phyloP scores from a whole-genome alignment of 306 rosid genomes.

The Vicia faba region DNA sequence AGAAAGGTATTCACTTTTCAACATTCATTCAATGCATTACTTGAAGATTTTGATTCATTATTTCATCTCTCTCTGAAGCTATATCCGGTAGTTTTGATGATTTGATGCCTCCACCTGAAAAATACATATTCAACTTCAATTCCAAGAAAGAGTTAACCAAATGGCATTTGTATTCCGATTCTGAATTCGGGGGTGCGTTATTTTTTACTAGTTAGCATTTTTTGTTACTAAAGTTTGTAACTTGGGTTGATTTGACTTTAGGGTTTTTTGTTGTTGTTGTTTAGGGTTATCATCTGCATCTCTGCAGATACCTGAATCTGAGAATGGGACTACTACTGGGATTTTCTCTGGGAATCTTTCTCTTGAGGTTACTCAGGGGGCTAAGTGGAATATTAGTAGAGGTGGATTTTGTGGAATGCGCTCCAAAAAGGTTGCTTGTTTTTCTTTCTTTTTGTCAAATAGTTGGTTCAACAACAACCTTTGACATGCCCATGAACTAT shows the following conservation, averaged over 20 bases:
- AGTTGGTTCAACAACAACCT: background rate
- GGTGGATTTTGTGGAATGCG: slow-evolving; percentile 97
- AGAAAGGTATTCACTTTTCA: slow-evolving; percentile 53
- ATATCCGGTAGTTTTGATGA: slow-evolving; percentile 77
- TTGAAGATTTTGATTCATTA: background rate
- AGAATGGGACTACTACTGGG: slow-evolving; percentile 58
- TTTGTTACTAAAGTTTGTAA: background rate
- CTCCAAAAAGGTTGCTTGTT: slow-evolving; percentile 67
- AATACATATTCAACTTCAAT: slow-evolving; percentile 73
- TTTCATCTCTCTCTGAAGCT: slow-evolving; percentile 34
- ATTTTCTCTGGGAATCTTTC: slow-evolving; percentile 86
- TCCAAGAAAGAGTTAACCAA: slow-evolving; percentile 74
- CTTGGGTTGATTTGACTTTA: slow-evolving; percentile 14
- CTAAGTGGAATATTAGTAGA: slow-evolving; percentile 70
- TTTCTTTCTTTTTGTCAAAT: background rate
- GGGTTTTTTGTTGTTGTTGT: slow-evolving; percentile 28
- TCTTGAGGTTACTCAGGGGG: slow-evolving; percentile 57
- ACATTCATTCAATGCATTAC: slow-evolving; percentile 4
- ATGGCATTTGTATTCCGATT: slow-evolving; percentile 95
- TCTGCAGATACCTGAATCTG: slow-evolving; percentile 75
- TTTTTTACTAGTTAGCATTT: background rate
- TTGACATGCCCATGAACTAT: no score
- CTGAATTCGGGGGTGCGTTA: slow-evolving; percentile 78
- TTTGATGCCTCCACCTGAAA: slow-evolving; percentile 87
- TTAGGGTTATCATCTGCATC: slow-evolving; percentile 90